Base-by-base conservation (phyloP, 2,329 filamentous ascomycete species). In the Aspergillus caelatus region DNA sequence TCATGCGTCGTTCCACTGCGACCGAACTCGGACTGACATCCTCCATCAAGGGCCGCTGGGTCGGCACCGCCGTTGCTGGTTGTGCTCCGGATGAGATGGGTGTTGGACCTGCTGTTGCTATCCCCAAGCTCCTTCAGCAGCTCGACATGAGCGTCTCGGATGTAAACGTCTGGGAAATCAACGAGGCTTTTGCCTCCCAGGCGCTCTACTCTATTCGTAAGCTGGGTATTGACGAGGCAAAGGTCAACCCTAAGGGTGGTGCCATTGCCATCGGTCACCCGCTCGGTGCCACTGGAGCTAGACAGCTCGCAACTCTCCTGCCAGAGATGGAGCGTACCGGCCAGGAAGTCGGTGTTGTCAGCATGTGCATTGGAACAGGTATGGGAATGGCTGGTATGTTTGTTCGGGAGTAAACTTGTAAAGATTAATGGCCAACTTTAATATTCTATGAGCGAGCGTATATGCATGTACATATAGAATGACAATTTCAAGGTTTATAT, bases 261-360 rank as follows among this genome's bases (percentile, higher is more conserved):
- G 94, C 94, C 2, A 97, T 97, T 77, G 94, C 94, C n/a, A 81
- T 97, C 28, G 94, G 94, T 1, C 94, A 97, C 77, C 94, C 94
- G 7, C 84, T 97, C 1, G 94, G 94, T 54, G 94, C 93, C 36
- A 97, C 94, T 6, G 93, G 92, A 39, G 92, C 91, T 34, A 84
- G 94, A 69, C 90, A 96, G 85, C 80, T 93, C 71, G 88, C 88
- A 55, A 94, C 91, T 57, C 77, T 94, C 82, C 75, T 96, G 81
- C 75, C 86, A 78, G 84, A 90, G 82, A 74, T 91, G 87, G 81
- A 87, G 78, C 79, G 91, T 70, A 85, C 84, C 60, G 86, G 88
- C 1, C 84, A 91, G 63, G 85, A 94, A 77, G 82, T 96, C 55
- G 93, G 94, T 69, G 92, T 97, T 52, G 87, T 96, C 61, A 95